Percentiles rank a stretch among this genome's conserved stretches.
phyloP scores from a whole-genome alignment of 2,329 filamentous ascomycete species.

The Ascochyta clinopodiicola region DNA sequence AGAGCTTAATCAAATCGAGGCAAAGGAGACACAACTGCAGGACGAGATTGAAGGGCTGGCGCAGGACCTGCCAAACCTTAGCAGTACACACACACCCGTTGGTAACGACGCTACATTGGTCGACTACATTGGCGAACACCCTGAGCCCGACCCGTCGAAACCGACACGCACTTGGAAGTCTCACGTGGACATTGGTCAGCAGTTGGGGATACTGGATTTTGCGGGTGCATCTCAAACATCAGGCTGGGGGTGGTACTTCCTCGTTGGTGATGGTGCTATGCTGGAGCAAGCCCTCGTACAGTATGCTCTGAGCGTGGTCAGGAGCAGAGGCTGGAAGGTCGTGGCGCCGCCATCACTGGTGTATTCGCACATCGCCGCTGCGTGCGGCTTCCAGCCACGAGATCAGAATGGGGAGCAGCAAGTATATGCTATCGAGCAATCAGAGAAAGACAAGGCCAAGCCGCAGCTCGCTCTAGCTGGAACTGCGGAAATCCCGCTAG shows the following conservation, averaged over 20 bases:
- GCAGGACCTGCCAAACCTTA: constrained; percentile 84
- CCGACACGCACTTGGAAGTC: constrained; percentile 67
- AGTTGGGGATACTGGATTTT: constrained; percentile 92
- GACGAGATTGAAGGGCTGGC: constrained; percentile 77
- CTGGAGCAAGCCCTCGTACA: constrained; percentile 94
- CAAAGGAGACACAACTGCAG: constrained; percentile 65
- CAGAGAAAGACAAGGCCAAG: constrained; percentile 63
- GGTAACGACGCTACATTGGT: constrained; percentile 71
- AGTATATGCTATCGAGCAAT: constrained; percentile 79
- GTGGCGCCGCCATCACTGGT: constrained; percentile 89
- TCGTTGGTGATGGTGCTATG: constrained; percentile 87
- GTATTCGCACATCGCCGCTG: constrained; percentile 86
- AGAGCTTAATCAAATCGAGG: constrained; percentile 66
- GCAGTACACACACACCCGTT: constrained; percentile 75
- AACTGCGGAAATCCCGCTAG: constrained; percentile 93
- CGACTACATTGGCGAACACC: constrained; percentile 79
- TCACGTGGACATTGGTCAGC: constrained; percentile 84
- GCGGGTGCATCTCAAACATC: constrained; percentile 78
- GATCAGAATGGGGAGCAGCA: constrained; percentile 92
- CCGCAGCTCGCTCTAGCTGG: constrained; percentile 80
- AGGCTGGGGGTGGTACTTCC: constrained; percentile 98
- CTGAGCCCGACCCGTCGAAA: constrained; percentile 43
- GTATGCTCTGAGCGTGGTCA: constrained; percentile 79
- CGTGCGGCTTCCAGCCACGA: constrained; percentile 93
- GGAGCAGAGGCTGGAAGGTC: constrained; percentile 76